Conservation (phyloP, 164 flowering plant genomes). For the Chimonanthus praecox region DNA sequence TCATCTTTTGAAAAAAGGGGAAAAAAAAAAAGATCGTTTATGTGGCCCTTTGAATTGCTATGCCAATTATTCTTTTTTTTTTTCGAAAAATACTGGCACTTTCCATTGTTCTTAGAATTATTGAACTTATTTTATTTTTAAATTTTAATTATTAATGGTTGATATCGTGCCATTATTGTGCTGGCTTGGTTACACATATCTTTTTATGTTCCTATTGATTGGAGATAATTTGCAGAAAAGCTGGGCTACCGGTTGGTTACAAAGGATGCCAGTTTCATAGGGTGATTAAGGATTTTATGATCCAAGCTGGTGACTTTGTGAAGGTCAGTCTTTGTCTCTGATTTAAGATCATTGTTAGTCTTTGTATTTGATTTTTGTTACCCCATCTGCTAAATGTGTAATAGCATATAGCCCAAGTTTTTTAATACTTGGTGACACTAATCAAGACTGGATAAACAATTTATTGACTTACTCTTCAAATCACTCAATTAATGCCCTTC, state of each 20-base stretch:
- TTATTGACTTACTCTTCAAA: no score
- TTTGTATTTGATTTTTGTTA: not conserved
- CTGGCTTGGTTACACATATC: not conserved
- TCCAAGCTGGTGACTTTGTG: slow-evolving; percentile 92
- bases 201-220: not conserved
- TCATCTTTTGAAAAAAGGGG: no score
- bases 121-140: no score
- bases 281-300: slow-evolving; percentile 95
- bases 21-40: no score
- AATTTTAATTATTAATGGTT: no score
- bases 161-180: not conserved
- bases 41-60: no score
- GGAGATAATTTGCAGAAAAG: slow-evolving; percentile 50
- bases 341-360: not conserved
- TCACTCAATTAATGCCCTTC: not conserved
- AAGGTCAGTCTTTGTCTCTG: slow-evolving; percentile 46
- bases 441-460: no score
- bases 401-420: no score
- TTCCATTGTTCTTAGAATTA: no score
- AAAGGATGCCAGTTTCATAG: slow-evolving; percentile 94
- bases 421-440: no score
- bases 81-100: no score
- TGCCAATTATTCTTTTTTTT: no score
- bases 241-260: slow-evolving; percentile 86
- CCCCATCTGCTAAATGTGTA: not conserved